Evolutionary conservation across 306 rosid genomes (phyloP), one percentile per base, ranked within the genome.

Genomic region (Chamaecrista fasciculata): DNA sequence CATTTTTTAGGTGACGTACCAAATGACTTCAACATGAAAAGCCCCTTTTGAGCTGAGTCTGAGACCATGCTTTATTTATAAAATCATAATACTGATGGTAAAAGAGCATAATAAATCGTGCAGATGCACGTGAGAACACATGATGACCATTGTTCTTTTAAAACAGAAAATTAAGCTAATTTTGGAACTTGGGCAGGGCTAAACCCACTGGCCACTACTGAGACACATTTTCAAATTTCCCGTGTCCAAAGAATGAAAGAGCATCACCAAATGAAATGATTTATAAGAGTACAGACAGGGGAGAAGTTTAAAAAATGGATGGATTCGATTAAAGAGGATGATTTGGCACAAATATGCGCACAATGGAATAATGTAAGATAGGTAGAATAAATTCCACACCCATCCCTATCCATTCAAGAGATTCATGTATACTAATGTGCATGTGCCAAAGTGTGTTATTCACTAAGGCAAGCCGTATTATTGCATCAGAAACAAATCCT

Each of bases 111-210:
- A 76, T 67, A 75, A 75, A 60, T 68, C 36, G 55, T 60, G 78
- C 70, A 62, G 33, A 43, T 67, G 72, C 67, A 81, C 78, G 78
- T 83, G 83, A 79, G 47, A 60, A 67, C 86, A 81, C 85, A 64
- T 83, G 91, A 66, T 21, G 16, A 71, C 78, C 84, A 68, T 63
- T 72, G 16, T 37, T 67, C 72, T 66, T 42, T 44, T 63, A 66
- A n/a, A 57, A 47, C 53, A 58, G 25, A 57, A 34, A 62, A 42
- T 62, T 31, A 52, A 42, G 34, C 28, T 53, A 36, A 69, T 76
- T 52, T 76, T 60, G 49, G 53, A 47, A 46, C 9, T 29, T 18
- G 24, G 6, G n/a, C 60, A 25, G 34, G 36, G 11, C 61, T 55
- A 10, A 26, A 26, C n/a, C 19, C 64, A 46, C 18, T 50, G 18